phyloP scores from a whole-genome alignment of 2,329 filamentous ascomycete species.

The Diaporthe sp. region DNA sequence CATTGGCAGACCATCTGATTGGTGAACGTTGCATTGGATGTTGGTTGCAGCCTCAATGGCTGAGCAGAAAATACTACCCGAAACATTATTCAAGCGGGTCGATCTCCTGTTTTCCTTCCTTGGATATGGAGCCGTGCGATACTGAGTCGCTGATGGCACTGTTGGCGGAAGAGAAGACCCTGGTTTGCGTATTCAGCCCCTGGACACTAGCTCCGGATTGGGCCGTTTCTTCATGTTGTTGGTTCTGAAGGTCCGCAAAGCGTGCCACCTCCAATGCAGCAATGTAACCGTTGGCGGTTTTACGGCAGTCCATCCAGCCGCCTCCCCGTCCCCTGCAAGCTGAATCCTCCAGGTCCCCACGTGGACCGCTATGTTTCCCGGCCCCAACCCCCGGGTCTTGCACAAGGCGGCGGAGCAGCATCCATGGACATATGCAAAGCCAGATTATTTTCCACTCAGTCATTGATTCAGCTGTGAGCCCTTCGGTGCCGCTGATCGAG shows the following conservation, averaged over 20 bases:
- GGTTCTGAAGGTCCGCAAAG: neutral
- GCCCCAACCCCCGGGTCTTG: no score
- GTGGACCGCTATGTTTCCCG: no score
- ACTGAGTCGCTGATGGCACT: neutral
- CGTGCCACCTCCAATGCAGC: neutral
- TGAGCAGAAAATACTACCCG: neutral
- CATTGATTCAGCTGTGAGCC: no score
- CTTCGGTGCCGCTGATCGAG: no score
- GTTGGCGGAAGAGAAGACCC: neutral
- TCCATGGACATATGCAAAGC: no score
- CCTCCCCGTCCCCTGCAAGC: no score
- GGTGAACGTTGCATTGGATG: neutral
- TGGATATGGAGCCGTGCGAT: neutral
- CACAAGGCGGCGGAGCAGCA: no score
- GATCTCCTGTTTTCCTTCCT: neutral
- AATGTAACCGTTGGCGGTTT: neutral
- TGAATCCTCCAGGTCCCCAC: no score
- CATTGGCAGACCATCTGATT: neutral
- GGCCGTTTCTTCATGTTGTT: neutral
- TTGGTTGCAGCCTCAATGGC: neutral
- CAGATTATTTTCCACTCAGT: no score
- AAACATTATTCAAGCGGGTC: neutral
- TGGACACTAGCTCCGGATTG: neutral
- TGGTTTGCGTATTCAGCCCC: neutral
- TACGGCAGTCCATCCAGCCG: no score